Evolutionary conservation across 208 protist species (phyloP).

Genomic region (Leptomonas seymouri): DNA sequence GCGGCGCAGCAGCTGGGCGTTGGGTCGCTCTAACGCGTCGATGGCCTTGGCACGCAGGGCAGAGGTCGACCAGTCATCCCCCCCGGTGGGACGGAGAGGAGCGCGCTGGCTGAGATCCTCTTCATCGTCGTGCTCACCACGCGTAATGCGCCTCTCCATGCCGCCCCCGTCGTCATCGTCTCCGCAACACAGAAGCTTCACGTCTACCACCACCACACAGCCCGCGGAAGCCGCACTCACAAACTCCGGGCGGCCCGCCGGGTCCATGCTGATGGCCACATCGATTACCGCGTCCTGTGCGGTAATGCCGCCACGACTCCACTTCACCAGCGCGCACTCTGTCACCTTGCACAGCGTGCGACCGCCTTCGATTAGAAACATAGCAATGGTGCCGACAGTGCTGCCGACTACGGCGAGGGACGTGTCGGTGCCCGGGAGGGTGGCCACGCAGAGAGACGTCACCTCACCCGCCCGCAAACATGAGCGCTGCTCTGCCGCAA

Average conservation of each 20-base stretch:
- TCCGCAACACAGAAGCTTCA: slow-evolving; percentile 24
- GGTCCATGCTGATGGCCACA: slow-evolving; percentile 63
- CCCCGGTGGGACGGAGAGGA: neutral
- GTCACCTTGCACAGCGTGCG: slow-evolving; percentile 36
- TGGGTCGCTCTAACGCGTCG: slow-evolving; percentile 35
- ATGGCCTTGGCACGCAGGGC: slow-evolving; percentile 37
- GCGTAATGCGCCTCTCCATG: no score
- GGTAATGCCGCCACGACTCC: slow-evolving; percentile 37
- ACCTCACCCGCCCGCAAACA: slow-evolving; percentile 29
- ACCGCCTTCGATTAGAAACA: slow-evolving; percentile 52
- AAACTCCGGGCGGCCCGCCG: slow-evolving; percentile 64
- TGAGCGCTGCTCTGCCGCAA: slow-evolving; percentile 14
- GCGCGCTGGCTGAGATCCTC: neutral
- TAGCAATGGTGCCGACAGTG: slow-evolving; percentile 43
- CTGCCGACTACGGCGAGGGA: slow-evolving; percentile 68
- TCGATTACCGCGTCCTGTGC: slow-evolving; percentile 42
- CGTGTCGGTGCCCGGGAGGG: slow-evolving; percentile 41
- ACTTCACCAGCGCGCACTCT: slow-evolving; percentile 35
- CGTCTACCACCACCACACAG: slow-evolving; percentile 55
- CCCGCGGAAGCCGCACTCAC: slow-evolving; percentile 46
- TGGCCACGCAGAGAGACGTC: slow-evolving; percentile 38
- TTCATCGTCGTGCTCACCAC: slow-evolving; percentile 3
- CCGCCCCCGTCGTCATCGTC: no score
- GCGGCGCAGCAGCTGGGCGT: slow-evolving; percentile 9
- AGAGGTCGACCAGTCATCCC: slow-evolving; percentile 3